phyloP scores from a whole-genome alignment of 148 eudicot species.

The Vaccinium vitisidaea region DNA sequence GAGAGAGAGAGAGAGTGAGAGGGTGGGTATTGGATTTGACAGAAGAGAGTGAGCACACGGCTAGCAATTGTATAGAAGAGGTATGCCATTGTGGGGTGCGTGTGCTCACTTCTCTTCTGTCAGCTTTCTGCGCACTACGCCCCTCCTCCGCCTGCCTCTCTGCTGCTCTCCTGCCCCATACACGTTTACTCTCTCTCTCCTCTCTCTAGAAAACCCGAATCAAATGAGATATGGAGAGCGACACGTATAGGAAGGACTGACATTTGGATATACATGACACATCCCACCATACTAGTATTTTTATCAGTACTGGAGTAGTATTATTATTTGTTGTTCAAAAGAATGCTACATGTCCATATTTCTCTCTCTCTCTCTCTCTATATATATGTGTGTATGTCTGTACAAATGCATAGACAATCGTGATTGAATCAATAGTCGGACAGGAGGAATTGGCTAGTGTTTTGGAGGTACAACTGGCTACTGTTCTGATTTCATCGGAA shows the following conservation, averaged over 20 bases:
- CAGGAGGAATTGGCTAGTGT: not conserved
- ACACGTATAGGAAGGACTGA: not conserved
- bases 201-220: not conserved
- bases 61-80: conserved; percentile 11
- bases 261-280: not conserved
- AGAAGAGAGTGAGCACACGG: conserved; percentile 21
- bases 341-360: not conserved
- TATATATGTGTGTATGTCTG: too few species aligned
- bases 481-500: conserved; percentile 9
- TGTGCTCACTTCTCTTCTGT: conserved; percentile 18
- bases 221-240: too few species aligned
- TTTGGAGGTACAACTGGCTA: not conserved
- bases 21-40: not conserved
- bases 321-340: too few species aligned
- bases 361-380: not conserved
- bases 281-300: not conserved
- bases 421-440: not conserved
- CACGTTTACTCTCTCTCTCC: not conserved
- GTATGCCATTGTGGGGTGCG: not conserved
- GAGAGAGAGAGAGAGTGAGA: not conserved
- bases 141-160: too few species aligned
- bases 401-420: too few species aligned
- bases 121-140: not conserved
- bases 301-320: too few species aligned
- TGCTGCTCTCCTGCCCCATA: not conserved